A percentile compares a stretch with the other conserved stretches of the same genome.
Conservation (phyloP, 768 basidiomycete genomes). For the Tremella yokohamensis region DNA sequence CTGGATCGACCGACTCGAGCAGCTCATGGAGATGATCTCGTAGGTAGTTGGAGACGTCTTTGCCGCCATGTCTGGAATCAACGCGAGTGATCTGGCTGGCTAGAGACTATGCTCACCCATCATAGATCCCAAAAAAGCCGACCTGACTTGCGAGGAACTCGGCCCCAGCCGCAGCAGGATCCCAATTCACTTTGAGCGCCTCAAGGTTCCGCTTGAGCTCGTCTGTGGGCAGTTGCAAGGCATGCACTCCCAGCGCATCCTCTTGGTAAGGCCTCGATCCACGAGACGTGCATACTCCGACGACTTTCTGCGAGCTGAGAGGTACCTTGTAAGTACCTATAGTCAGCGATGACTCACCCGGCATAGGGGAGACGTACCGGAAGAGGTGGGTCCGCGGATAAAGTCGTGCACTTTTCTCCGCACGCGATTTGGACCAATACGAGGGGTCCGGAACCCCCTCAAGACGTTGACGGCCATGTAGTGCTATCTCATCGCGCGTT, state of each 20-base stretch:
- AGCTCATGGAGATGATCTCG: constrained; percentile 79
- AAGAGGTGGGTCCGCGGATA: constrained; percentile 25
- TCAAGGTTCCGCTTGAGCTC: constrained; percentile 68
- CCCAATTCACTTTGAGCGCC: constrained; percentile 62
- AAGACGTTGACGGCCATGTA: no score
- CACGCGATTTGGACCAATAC: neutral
- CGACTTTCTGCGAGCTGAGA: constrained; percentile 34
- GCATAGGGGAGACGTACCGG: neutral
- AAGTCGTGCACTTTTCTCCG: constrained; percentile 32
- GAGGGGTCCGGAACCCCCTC: no score
- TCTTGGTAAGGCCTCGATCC: constrained; percentile 62
- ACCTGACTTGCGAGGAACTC: constrained; percentile 68
- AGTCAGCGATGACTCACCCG: neutral
- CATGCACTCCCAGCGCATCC: constrained; percentile 74
- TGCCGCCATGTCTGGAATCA: constrained; percentile 88
- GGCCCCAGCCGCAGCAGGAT: constrained; percentile 54
- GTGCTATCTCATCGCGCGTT: no score
- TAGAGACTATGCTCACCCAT: constrained; percentile 81
- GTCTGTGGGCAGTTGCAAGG: constrained; percentile 69
- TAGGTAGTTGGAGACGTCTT: constrained; percentile 80
- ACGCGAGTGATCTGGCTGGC: no score
- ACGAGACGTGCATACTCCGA: constrained; percentile 34
- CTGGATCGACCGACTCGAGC: constrained; percentile 72
- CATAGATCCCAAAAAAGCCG: constrained; percentile 84
- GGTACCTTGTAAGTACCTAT: constrained; percentile 39